phyloP scores from a whole-genome alignment of 2,329 filamentous ascomycete genomes.

The Penicillium polonicum region DNA sequence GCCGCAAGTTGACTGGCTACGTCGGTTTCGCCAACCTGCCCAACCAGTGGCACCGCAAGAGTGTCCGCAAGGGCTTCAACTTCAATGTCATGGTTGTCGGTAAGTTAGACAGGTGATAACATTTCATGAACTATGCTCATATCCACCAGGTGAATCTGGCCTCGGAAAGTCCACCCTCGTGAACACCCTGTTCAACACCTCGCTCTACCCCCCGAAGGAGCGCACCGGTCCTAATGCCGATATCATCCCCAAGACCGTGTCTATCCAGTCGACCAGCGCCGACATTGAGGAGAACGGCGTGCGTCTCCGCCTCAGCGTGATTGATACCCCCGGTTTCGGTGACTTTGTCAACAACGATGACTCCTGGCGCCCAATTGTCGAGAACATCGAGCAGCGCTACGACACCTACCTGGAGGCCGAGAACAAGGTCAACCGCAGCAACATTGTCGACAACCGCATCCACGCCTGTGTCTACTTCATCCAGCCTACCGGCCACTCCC shows the following conservation, averaged over 20 bases:
- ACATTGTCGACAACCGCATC: slow-evolving; percentile 98
- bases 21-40: slow-evolving; percentile 98
- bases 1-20: slow-evolving; percentile 96
- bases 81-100: slow-evolving; percentile 99
- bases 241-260: slow-evolving; percentile 97
- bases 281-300: slow-evolving; percentile 99
- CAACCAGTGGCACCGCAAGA: slow-evolving; percentile 99
- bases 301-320: slow-evolving; percentile 90
- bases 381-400: slow-evolving; percentile 99
- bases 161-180: slow-evolving; percentile 98
- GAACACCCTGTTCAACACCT: slow-evolving; percentile 99
- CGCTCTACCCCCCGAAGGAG: slow-evolving; percentile 97
- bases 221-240: slow-evolving; percentile 96
- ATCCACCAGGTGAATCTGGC: slow-evolving; percentile 82
- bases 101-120: slow-evolving; percentile 54
- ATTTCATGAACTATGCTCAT: slow-evolving; percentile 6
- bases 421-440: slow-evolving; percentile 99
- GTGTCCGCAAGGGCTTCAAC: slow-evolving; percentile 99
- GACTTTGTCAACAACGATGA: slow-evolving; percentile 99
- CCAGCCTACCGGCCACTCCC: slow-evolving; percentile 94
- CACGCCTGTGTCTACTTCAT: slow-evolving; percentile 99
- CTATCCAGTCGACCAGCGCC: slow-evolving; percentile 90
- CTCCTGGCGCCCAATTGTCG: slow-evolving; percentile 97
- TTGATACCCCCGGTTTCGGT: slow-evolving; percentile 96
- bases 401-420: slow-evolving; percentile 98